Evolutionary conservation across 805 yeast genomes (phyloP), one percentile per base, ranked within the genome.

Genomic region (Tetrapisispora taiwanensis): DNA sequence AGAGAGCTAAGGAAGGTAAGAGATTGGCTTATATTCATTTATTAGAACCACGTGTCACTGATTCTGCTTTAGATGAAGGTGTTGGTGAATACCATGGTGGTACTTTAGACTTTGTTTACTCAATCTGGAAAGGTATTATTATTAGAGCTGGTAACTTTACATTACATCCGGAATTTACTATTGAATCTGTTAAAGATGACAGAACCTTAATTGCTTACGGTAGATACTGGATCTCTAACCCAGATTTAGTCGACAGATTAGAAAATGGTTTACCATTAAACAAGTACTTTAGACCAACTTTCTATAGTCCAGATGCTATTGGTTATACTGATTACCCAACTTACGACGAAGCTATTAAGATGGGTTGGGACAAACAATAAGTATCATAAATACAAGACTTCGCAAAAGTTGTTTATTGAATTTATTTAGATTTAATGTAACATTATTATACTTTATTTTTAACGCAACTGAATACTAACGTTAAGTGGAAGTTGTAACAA

Each of bases 191-290:
- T 17, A 49, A 54, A 12, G 65, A 70, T 46, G 64, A 67, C 38
- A 60, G 73, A 51, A 75, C 81, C 2, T 52, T 72, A 37, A 58
- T 73, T 18, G 61, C 55, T 22, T 59, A 57, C 39, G 79, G 79
- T 18, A 68, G 80, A 47, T 62, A 56, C 46, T 76, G 67, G 56
- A 70, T 73, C 40, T 58, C 79, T 22, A 77, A 76, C 60, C 81
- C 82, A 3, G 83, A 78, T 51, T 55, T 78, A 30, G 70, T 67
- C 10, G 50, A 58, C 8, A 61, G 78, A 45, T 47, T 76, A 35
- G 56, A 64, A 46, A 56, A 70, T 28, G 69, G 69, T 20, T 43
- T 57, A 31, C 66, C 68, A 33, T 56, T 75, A 47, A 65, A 63
- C 45, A 50, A 59, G 24, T 76, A 75, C 52, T 67, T 75, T 52